Conservation (phyloP, 2,329 filamentous ascomycete genomes). For the Colletotrichum lentis region DNA sequence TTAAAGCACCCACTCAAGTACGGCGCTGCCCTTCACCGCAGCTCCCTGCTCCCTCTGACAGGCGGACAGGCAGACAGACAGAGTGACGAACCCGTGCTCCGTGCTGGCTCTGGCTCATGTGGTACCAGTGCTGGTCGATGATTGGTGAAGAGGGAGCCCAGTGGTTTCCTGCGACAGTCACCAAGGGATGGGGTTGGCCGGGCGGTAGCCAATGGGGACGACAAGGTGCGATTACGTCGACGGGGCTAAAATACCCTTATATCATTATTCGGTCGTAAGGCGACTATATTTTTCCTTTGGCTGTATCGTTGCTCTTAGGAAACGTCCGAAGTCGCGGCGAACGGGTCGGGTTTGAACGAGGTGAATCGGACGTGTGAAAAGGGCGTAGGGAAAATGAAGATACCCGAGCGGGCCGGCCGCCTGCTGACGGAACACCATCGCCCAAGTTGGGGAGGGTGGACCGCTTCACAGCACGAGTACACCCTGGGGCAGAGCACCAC, state of each 20-base stretch:
- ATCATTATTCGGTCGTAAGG: slow-evolving; percentile 30
- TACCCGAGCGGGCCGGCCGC: not conserved
- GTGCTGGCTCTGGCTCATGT: slow-evolving; percentile 27
- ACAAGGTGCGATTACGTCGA: slow-evolving; percentile 8
- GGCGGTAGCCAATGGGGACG: slow-evolving; percentile 32
- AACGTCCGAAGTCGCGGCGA: not conserved
- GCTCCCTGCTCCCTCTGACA: slow-evolving; percentile 22
- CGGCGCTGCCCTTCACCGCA: slow-evolving; percentile 31
- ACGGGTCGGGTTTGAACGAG: slow-evolving; percentile 2
- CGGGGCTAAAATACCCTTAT: slow-evolving; percentile 29
- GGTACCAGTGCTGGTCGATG: slow-evolving; percentile 24
- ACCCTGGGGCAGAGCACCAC: slow-evolving; percentile 1
- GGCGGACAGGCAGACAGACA: slow-evolving; percentile 9
- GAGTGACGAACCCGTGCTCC: slow-evolving; percentile 40
- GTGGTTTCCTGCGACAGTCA: slow-evolving; percentile 29
- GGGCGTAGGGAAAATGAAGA: not conserved
- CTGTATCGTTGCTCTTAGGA: not conserved
- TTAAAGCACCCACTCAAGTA: slow-evolving; percentile 16
- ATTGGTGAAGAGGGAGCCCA: slow-evolving; percentile 37
- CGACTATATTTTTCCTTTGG: slow-evolving; percentile 7
- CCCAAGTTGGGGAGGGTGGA: slow-evolving; percentile 14
- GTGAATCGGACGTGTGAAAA: slow-evolving; percentile 9
- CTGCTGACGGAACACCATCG: slow-evolving; percentile 21
- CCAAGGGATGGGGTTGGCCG: slow-evolving; percentile 19
- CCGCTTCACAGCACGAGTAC: slow-evolving; percentile 11